A percentile compares a stretch with the other conserved stretches of the same genome.
Conservation (phyloP, 148 eudicot species). For the Nepenthes gracilis region DNA sequence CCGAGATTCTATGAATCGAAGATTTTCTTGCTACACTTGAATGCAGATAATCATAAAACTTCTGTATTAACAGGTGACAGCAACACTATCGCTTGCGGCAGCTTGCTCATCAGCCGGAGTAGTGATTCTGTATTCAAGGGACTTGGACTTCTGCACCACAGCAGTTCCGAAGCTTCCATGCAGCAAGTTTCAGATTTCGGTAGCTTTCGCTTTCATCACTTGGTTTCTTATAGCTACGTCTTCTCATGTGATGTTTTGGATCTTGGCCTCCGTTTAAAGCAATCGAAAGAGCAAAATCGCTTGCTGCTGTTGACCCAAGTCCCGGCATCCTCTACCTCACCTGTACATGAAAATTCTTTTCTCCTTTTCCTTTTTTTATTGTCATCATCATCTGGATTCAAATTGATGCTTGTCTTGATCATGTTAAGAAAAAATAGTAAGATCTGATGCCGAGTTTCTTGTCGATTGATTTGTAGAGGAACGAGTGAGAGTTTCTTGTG, state of each 20-base stretch:
- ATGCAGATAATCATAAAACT: background rate
- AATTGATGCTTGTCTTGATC: no score
- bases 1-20: no score
- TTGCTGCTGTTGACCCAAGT: no score
- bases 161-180: slow-evolving; percentile 26
- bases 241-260: slow-evolving; percentile 85
- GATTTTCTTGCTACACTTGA: background rate
- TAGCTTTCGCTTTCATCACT: slow-evolving; percentile 63
- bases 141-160: slow-evolving; percentile 34
- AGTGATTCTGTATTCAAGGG: slow-evolving; percentile 45
- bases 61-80: slow-evolving; percentile 47
- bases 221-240: slow-evolving; percentile 70
- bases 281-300: slow-evolving; percentile 23
- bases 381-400: no score
- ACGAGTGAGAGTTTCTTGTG: no score
- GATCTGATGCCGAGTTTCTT: no score
- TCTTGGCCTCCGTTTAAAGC: slow-evolving; percentile 54
- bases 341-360: no score
- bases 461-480: no score
- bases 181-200: slow-evolving; percentile 46
- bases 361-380: no score
- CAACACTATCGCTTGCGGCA: slow-evolving; percentile 80
- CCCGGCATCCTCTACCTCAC: no score
- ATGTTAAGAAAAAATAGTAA: no score
- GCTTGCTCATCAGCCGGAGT: slow-evolving; percentile 90